phyloP scores from a whole-genome alignment of 257 asterid species.

The Leptodermis oblonga region DNA sequence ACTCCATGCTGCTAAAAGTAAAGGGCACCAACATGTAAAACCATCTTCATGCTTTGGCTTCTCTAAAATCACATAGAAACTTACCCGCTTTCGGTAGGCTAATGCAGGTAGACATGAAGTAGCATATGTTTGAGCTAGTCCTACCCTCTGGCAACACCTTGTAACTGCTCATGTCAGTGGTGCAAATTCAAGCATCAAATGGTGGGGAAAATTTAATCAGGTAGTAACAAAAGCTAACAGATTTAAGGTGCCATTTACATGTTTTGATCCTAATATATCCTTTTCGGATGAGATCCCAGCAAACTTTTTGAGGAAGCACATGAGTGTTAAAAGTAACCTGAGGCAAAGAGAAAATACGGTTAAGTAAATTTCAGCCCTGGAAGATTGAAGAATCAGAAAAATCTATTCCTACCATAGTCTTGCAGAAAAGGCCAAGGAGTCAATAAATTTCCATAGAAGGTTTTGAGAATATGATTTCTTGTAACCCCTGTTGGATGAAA shows the following conservation, averaged over 20 bases:
- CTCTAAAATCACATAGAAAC: slow-evolving; percentile 9
- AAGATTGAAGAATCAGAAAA: background rate
- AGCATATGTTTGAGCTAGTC: slow-evolving; percentile 72
- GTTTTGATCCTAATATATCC: slow-evolving; percentile 76
- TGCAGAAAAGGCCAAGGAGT: slow-evolving; percentile 60
- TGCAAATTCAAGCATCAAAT: slow-evolving; percentile 17
- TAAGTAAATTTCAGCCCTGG: slow-evolving; percentile 15
- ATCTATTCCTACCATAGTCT: slow-evolving; percentile 63
- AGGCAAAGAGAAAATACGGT: slow-evolving; percentile 24
- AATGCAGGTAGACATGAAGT: slow-evolving; percentile 46
- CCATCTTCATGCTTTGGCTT: background rate
- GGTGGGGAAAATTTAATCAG: background rate
- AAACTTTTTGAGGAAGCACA: slow-evolving; percentile 62
- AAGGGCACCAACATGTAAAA: slow-evolving; percentile 15
- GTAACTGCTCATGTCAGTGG: slow-evolving; percentile 42
- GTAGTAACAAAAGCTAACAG: background rate
- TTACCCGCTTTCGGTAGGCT: slow-evolving; percentile 54
- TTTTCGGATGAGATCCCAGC: slow-evolving; percentile 55
- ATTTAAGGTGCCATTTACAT: slow-evolving; percentile 41
- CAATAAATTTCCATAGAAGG: slow-evolving; percentile 58
- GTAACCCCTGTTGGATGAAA: slow-evolving; percentile 51
- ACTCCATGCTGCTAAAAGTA: slow-evolving; percentile 57
- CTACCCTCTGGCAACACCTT: slow-evolving; percentile 84
- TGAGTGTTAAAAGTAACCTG: slow-evolving; percentile 73
- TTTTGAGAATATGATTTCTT: slow-evolving; percentile 43